Conservation (phyloP, 352 stramenopile species). For the Thalassiosira mediterranea region DNA sequence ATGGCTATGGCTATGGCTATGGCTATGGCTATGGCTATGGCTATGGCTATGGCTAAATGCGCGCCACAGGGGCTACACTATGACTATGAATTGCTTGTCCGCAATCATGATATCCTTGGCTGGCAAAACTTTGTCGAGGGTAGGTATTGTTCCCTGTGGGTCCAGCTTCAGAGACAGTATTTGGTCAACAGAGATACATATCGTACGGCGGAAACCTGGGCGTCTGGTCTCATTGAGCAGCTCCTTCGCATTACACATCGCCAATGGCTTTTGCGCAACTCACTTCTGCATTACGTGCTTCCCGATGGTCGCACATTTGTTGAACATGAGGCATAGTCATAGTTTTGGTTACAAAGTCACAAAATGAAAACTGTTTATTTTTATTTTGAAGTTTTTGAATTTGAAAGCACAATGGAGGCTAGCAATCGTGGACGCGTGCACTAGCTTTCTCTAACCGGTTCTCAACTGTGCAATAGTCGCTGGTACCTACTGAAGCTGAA, state of each 20-base stretch:
- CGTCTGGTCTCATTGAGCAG: conserved; percentile 3
- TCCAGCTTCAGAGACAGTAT: conserved; percentile 4
- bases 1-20: no score
- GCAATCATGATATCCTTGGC: conserved; percentile 17
- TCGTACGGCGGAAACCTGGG: conserved; percentile 3
- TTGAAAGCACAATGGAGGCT: no score
- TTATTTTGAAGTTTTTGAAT: no score
- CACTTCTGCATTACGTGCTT: conserved; percentile 12
- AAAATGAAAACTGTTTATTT: no score
- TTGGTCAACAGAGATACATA: background rate
- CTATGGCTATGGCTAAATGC: background rate
- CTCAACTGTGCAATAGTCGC: no score
- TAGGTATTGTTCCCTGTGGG: background rate
- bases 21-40: no score
- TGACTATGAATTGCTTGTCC: background rate
- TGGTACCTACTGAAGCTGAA: no score
- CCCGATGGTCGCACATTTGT: background rate
- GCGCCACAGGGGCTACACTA: background rate
- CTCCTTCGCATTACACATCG: conserved; percentile 31
- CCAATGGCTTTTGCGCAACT: conserved; percentile 42
- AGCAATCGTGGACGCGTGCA: no score
- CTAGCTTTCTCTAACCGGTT: no score
- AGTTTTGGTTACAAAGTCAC: no score
- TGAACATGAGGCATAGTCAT: no score
- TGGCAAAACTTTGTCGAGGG: conserved; percentile 42